A percentile compares a stretch with the other conserved stretches of the same genome.
phyloP scores from a whole-genome alignment of 495 filamentous ascomycete species.

The Neurospora sp. region DNA sequence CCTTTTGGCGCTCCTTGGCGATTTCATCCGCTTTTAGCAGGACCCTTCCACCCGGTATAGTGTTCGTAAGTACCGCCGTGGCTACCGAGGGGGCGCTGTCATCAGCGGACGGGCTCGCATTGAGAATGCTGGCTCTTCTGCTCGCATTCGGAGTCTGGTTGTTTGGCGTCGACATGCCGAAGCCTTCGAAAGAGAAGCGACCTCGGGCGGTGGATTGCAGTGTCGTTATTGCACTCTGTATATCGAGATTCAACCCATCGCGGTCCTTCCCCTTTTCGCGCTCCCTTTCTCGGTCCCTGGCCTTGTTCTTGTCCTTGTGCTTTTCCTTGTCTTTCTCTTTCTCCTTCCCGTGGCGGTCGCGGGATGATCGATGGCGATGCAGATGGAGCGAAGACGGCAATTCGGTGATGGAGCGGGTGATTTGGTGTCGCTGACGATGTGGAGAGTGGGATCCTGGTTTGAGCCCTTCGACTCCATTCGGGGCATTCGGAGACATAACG shows the following conservation, averaged over 20 bases:
- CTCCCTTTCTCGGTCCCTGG: conserved; percentile 17
- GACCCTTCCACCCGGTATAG: neutral
- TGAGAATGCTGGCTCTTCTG: conserved; percentile 29
- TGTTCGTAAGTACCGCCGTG: neutral
- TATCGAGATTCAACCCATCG: conserved; percentile 24
- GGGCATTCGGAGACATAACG: conserved; percentile 4
- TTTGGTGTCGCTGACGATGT: conserved; percentile 35
- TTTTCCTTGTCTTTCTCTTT: conserved; percentile 5
- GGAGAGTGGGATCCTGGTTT: conserved; percentile 21
- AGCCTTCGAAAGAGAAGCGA: conserved; percentile 27
- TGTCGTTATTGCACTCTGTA: conserved; percentile 18
- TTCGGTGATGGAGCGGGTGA: conserved; percentile 40
- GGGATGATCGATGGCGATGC: conserved; percentile 31
- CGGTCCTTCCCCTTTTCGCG: conserved; percentile 18
- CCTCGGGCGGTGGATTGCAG: conserved; percentile 7
- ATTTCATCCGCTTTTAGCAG: conserved; percentile 24
- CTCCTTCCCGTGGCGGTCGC: conserved; percentile 14
- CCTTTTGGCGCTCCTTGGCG: conserved; percentile 31
- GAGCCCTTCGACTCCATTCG: conserved; percentile 23
- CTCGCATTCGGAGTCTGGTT: conserved; percentile 30
- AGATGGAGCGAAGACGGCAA: conserved; percentile 37
- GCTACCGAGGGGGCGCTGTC: conserved; percentile 13
- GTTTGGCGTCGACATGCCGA: conserved; percentile 33
- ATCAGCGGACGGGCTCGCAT: conserved; percentile 15
- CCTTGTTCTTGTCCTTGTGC: conserved; percentile 7